Evolutionary conservation across 1,284 basidiomycete species (phyloP), one percentile per base, ranked within the genome.

Genomic region (Hypsizygus ulmarius): DNA sequence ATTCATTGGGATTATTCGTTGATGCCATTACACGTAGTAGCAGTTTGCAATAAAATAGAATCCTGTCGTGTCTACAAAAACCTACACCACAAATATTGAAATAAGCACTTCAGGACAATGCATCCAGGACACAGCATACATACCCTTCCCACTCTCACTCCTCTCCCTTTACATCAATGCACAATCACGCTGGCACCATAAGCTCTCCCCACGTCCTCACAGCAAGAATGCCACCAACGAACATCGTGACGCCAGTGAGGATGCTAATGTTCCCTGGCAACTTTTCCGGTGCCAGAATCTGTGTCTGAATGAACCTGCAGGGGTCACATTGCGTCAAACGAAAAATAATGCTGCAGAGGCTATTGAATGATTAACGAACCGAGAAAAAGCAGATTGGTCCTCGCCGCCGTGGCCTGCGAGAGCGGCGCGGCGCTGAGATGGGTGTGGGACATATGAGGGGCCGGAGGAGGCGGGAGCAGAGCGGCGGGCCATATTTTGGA

Each of bases 171-270:
- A 25, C 21, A 25, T 7, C 3, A 25, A 25, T 25, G 4, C 21
- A n/a, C 21, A 25, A 41, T 51, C 34, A 54, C n/a, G 77, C 77
- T 38, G 84, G 84, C 16, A 88, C 76, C 68, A 88, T 76, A 45
- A 87, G 62, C 39, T 86, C 84, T n/a, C 87, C 87, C 79, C 81
- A 90, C 19, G 75, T 76, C 64, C 87, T 75, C 27, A 82, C 76
- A 9, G 70, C 75, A 41, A 81, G 64, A 50, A 90, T 80, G 4
- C 86, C 84, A 16, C 77, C 84, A 16, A 79, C 66, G 59, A 90
- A 90, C 51, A 88, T 65, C 10, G 74, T 71, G 9, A 84, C 66
- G 15, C 82, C 83, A 8, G 81, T 79, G 32, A 81, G 55, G 53
- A 90, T 77, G 60, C 74, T 85, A 58, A 88, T 59, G 62, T 90